phyloP scores from a whole-genome alignment of 768 basidiomycete genomes.

The Naganishia antarctica region DNA sequence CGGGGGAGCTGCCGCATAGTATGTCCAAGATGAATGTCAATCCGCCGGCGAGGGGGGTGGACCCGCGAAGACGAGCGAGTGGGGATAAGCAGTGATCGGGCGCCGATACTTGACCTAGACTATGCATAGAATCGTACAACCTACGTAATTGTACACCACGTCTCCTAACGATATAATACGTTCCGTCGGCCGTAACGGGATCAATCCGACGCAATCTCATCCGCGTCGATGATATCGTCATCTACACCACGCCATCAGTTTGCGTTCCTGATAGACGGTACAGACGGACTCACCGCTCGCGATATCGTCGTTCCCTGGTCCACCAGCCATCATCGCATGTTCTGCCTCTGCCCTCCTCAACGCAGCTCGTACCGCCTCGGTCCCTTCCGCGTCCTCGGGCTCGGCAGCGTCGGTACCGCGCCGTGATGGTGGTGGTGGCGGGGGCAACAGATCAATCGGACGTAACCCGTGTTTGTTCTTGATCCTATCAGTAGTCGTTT shows the following conservation, averaged over 20 bases:
- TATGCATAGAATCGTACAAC: conserved; percentile 19
- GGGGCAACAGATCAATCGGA: conserved; percentile 27
- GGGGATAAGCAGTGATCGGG: not conserved
- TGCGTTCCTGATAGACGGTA: not conserved
- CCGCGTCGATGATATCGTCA: conserved; percentile 29
- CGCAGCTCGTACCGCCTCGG: conserved; percentile 24
- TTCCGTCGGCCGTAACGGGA: too few species aligned
- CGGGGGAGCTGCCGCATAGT: conserved; percentile 9
- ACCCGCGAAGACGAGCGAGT: not conserved
- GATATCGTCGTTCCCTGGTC: conserved; percentile 20
- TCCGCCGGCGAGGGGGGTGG: too few species aligned
- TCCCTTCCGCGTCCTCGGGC: not conserved
- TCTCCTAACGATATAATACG: too few species aligned
- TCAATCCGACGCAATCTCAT: conserved; percentile 30
- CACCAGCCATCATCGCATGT: conserved; percentile 15
- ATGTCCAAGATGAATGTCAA: conserved; percentile 14
- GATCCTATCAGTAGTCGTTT: conserved; percentile 15
- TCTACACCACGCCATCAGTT: not conserved
- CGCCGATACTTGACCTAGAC: not conserved
- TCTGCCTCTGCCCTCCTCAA: conserved; percentile 26
- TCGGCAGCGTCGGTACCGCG: not conserved
- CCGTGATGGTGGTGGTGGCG: conserved; percentile 26
- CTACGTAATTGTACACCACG: not conserved
- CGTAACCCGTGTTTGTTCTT: conserved; percentile 25
- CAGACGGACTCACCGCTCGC: conserved; percentile 25